Evolutionary conservation across 1,284 basidiomycete genomes (phyloP).

Genomic region (Heterobasidion occidentale): DNA sequence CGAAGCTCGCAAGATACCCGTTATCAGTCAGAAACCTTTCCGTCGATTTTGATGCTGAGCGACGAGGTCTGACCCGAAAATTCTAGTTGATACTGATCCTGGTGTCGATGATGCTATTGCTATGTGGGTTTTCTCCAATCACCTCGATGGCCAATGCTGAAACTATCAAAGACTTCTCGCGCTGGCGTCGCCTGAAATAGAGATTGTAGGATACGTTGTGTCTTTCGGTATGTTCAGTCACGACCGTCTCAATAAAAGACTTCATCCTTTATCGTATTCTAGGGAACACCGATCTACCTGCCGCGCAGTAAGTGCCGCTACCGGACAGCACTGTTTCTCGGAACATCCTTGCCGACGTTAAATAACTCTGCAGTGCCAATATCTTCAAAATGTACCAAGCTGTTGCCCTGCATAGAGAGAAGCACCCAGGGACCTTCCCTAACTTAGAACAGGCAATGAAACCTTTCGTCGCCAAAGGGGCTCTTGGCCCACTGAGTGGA

Average conservation of each 20-base stretch:
- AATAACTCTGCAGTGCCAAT: constrained; percentile 48
- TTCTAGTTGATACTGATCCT: constrained; percentile 72
- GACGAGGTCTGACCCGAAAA: constrained; percentile 4
- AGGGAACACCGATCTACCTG: constrained; percentile 67
- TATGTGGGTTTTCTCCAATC: constrained; percentile 27
- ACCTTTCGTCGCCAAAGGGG: constrained; percentile 63
- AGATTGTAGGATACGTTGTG: constrained; percentile 70
- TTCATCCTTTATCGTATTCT: constrained; percentile 2
- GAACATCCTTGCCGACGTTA: constrained; percentile 1
- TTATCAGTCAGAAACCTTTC: constrained; percentile 42
- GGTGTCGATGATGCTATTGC: constrained; percentile 91
- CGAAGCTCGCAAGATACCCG: constrained; percentile 27
- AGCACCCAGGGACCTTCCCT: constrained; percentile 58
- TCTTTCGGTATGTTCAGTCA: constrained; percentile 52
- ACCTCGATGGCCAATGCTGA: constrained; percentile 3
- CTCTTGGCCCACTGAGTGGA: constrained; percentile 70
- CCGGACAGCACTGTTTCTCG: neutral
- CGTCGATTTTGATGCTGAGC: neutral
- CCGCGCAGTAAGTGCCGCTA: constrained; percentile 42
- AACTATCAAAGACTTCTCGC: constrained; percentile 46
- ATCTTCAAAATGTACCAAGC: constrained; percentile 74
- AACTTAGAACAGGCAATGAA: constrained; percentile 41
- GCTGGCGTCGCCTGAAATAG: constrained; percentile 67
- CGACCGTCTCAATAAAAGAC: neutral
- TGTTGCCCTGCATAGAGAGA: constrained; percentile 57